phyloP scores from a whole-genome alignment of 164 flowering plant genomes.

The Macadamia integrifolia region DNA sequence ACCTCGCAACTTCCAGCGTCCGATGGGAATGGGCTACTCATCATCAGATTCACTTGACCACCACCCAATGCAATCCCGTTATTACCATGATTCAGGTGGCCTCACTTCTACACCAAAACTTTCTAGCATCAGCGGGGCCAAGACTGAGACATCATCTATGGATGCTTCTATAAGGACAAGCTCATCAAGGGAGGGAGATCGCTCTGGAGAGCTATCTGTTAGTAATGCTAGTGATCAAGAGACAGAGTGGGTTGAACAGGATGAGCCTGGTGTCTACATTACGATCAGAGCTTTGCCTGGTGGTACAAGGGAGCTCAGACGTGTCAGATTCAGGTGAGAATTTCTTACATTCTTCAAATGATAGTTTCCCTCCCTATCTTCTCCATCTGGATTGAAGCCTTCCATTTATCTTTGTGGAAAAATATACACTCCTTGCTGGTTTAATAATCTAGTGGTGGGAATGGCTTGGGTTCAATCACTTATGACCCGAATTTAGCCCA shows the following conservation, averaged over 20 bases:
- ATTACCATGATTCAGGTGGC: constrained; percentile 43
- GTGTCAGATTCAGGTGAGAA: constrained; percentile 86
- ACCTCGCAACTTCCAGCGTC: constrained; percentile 54
- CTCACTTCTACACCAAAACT: constrained; percentile 75
- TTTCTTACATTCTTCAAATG: not conserved
- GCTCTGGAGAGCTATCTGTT: constrained; percentile 74
- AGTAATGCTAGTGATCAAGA: constrained; percentile 94
- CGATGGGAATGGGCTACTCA: constrained; percentile 58
- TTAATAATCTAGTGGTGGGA: too few relatives aligned
- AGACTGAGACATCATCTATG: constrained; percentile 71
- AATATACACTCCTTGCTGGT: too few relatives aligned
- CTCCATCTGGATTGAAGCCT: not conserved
- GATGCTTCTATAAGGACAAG: constrained; percentile 79
- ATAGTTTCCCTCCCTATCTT: not conserved
- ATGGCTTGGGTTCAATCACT: too few relatives aligned
- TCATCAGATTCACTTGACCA: constrained; percentile 86
- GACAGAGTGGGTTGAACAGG: constrained; percentile 90
- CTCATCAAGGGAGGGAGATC: constrained; percentile 76
- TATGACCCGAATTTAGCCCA: too few relatives aligned
- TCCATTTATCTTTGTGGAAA: too few relatives aligned
- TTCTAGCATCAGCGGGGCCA: constrained; percentile 72
- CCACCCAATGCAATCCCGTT: constrained; percentile 46
- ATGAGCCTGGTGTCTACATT: constrained; percentile 86
- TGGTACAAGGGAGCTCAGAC: constrained; percentile 69
- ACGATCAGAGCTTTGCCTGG: constrained; percentile 71